Percentiles rank a stretch among this genome's conserved stretches.
Evolutionary conservation across 495 filamentous ascomycete genomes (phyloP).

Genomic region (Acidomyces sp.): DNA sequence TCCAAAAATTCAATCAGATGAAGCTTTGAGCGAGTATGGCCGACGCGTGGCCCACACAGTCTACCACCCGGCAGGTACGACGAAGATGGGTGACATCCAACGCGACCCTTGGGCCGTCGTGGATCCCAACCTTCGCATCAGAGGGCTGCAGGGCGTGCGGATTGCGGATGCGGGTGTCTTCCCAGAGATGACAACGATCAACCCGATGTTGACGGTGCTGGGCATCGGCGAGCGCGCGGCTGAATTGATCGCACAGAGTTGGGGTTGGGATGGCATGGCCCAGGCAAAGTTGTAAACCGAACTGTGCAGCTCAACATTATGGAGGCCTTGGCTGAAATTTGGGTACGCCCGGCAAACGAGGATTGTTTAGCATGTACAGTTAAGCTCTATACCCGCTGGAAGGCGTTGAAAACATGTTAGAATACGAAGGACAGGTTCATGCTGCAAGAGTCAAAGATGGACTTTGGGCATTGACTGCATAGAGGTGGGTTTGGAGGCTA

Average conservation of each 20-base stretch:
- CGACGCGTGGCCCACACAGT: slow-evolving; percentile 67
- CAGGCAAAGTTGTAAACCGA: slow-evolving; percentile 17
- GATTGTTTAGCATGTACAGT: no score
- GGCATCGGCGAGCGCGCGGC: slow-evolving; percentile 51
- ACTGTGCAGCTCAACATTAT: no score
- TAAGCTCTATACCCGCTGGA: no score
- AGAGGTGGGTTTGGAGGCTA: no score
- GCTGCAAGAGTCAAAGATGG: no score
- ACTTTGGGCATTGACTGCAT: no score
- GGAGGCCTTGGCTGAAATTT: no score
- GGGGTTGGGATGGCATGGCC: slow-evolving; percentile 40
- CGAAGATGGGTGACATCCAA: slow-evolving; percentile 64
- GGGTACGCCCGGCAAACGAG: no score
- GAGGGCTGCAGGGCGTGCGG: slow-evolving; percentile 44
- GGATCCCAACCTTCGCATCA: slow-evolving; percentile 43
- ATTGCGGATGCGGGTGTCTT: slow-evolving; percentile 59
- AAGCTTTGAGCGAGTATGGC: slow-evolving; percentile 61
- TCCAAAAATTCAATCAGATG: slow-evolving; percentile 51
- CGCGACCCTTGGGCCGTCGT: slow-evolving; percentile 54
- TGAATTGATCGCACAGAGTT: slow-evolving; percentile 49
- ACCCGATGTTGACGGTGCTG: slow-evolving; percentile 56
- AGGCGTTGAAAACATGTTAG: no score
- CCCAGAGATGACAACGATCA: slow-evolving; percentile 52
- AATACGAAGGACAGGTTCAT: no score
- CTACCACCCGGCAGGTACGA: slow-evolving; percentile 76